These are phyloP conservation scores for Porphyrellus cyaneotinctus DNA, from an alignment of 768 basidiomycete species.

Conservation along the genomic window DNA sequence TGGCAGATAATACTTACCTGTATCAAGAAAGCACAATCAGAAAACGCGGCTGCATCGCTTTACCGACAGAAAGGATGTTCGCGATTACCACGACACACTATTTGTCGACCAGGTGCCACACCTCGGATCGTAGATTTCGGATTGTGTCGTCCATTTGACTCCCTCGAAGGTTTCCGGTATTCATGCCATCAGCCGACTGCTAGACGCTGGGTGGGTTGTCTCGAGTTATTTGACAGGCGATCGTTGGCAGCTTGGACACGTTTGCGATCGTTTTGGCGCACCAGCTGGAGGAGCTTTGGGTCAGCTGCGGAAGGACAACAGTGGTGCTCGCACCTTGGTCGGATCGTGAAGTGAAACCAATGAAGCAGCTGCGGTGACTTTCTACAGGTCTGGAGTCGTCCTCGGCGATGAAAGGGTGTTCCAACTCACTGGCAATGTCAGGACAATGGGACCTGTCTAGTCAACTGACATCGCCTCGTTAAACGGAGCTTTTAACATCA, in stretches of 20 bases:
- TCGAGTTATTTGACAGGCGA: not conserved
- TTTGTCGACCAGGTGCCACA: not conserved
- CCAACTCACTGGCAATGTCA: no score
- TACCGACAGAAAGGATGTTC: not conserved
- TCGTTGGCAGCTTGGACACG: not conserved
- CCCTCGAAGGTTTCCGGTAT: constrained; percentile 5
- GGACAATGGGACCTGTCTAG: no score
- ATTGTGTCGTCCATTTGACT: not conserved
- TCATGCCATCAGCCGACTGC: constrained; percentile 1
- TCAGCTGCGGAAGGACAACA: not conserved
- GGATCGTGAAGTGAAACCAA: not conserved
- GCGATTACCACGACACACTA: not conserved
- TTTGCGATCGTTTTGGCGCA: not conserved
- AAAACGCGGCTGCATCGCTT: not conserved
- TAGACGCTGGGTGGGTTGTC: not conserved
- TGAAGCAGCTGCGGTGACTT: not conserved
- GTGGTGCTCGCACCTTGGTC: not conserved
- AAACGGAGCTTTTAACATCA: no score
- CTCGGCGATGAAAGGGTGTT: not conserved
- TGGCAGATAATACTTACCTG: constrained; percentile 2
- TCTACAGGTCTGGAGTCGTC: no score
- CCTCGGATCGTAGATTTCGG: not conserved
- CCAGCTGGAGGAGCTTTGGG: not conserved
- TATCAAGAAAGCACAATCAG: not conserved
- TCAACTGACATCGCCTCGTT: no score